These are phyloP conservation scores for Guyanaporus albipodus DNA, from an alignment of 768 basidiomycete species.

Conservation along the genomic window DNA sequence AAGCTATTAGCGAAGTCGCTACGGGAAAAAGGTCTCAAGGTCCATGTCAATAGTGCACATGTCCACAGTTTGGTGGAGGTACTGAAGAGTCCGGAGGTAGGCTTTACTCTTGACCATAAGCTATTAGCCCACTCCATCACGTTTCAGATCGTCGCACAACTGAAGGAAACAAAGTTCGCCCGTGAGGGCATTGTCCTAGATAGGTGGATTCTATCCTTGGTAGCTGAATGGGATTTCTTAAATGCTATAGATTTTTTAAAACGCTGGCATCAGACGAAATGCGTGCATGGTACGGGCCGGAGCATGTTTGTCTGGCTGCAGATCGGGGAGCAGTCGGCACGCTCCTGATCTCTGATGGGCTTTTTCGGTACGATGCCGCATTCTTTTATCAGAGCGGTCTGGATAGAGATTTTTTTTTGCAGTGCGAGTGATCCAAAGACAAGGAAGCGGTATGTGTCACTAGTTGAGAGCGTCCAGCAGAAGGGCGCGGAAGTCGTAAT, in stretches of 20 bases:
- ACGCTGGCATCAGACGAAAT: slow-evolving; percentile 94
- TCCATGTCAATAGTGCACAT: slow-evolving; percentile 90
- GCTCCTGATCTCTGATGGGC: slow-evolving; percentile 88
- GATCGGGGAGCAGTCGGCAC: slow-evolving; percentile 93
- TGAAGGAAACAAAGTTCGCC: slow-evolving; percentile 96
- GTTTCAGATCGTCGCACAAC: slow-evolving; percentile 59
- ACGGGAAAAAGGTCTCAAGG: slow-evolving; percentile 82
- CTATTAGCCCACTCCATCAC: slow-evolving; percentile 1
- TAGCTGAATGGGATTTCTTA: neutral
- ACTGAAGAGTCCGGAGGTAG: slow-evolving; percentile 88
- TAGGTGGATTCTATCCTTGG: slow-evolving; percentile 44
- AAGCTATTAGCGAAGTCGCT: slow-evolving; percentile 72
- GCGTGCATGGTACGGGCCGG: slow-evolving; percentile 97
- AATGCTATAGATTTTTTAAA: slow-evolving; percentile 79
- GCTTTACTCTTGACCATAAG: slow-evolving; percentile 9
- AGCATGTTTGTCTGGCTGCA: slow-evolving; percentile 87
- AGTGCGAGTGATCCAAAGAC: slow-evolving; percentile 78
- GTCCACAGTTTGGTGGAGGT: slow-evolving; percentile 96
- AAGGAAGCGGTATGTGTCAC: slow-evolving; percentile 78
- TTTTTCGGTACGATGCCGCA: slow-evolving; percentile 67
- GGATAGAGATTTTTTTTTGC: neutral
- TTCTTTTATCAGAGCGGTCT: neutral
- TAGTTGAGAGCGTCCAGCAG: slow-evolving; percentile 85
- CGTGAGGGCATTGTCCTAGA: slow-evolving; percentile 89
- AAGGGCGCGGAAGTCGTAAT: slow-evolving; percentile 93